These are phyloP conservation scores for Leptodermis oblonga DNA, from an alignment of 257 asterid species.

Conservation along the genomic window DNA sequence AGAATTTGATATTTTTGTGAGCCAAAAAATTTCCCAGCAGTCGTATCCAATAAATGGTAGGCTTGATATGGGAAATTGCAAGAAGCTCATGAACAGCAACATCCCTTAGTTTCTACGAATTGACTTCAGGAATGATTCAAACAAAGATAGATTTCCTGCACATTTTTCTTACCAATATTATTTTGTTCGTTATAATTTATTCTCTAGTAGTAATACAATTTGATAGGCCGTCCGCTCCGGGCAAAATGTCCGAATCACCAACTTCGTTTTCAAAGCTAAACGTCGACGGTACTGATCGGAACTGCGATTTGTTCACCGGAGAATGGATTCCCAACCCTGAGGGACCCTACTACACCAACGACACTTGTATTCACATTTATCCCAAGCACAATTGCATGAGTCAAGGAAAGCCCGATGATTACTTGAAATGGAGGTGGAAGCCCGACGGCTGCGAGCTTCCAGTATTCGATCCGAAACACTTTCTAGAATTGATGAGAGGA, in stretches of 20 bases:
- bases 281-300: too few species aligned
- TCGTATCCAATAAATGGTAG: too few species aligned
- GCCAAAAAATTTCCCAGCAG: too few species aligned
- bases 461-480: background rate
- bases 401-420: background rate
- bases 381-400: background rate
- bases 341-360: background rate
- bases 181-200: background rate
- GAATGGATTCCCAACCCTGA: slow-evolving; percentile 1
- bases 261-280: too few species aligned
- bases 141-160: background rate
- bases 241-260: background rate
- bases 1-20: too few species aligned
- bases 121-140: background rate
- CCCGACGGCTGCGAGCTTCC: too few species aligned
- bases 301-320: background rate
- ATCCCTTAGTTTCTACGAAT: too few species aligned
- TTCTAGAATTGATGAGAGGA: background rate
- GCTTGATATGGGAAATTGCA: too few species aligned
- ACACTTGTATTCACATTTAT: background rate
- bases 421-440: too few species aligned
- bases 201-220: background rate
- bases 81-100: too few species aligned
- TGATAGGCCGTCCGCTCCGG: too few species aligned
- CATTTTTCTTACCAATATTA: background rate